A percentile compares a stretch with the other conserved stretches of the same genome.
phyloP scores from a whole-genome alignment of 805 yeast genomes.

The Ogataea philodendri region DNA sequence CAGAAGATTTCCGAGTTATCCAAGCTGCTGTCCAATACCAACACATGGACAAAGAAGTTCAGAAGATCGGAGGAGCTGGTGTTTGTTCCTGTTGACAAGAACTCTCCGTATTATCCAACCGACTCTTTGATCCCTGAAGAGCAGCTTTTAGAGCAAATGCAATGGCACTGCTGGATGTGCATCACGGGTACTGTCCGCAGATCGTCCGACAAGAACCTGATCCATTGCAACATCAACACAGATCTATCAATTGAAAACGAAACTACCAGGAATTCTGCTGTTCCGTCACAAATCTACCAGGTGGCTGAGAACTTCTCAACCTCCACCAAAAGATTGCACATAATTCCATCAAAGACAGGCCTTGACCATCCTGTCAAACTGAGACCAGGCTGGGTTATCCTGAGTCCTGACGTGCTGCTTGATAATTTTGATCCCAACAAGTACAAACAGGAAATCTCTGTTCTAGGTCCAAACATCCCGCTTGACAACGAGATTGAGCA shows the following conservation, averaged over 20 bases:
- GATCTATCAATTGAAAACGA: constrained; percentile 72
- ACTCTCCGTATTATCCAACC: constrained; percentile 65
- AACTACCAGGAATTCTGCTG: constrained; percentile 42
- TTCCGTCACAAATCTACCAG: constrained; percentile 73
- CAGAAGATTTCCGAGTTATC: constrained; percentile 64
- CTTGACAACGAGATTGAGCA: constrained; percentile 70
- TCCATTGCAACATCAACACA: constrained; percentile 90
- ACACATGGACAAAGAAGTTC: constrained; percentile 56
- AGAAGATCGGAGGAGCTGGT: constrained; percentile 89
- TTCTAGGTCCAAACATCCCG: constrained; percentile 58
- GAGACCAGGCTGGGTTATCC: constrained; percentile 88
- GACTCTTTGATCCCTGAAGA: constrained; percentile 44
- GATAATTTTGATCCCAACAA: constrained; percentile 59
- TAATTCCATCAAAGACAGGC: constrained; percentile 73
- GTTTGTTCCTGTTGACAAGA: constrained; percentile 66
- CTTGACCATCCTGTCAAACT: constrained; percentile 57
- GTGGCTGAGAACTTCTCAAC: constrained; percentile 88
- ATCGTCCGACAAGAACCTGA: constrained; percentile 76
- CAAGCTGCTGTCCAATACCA: constrained; percentile 40
- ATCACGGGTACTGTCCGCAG: constrained; percentile 92
- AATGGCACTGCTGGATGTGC: constrained; percentile 99
- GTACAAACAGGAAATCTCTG: constrained; percentile 44
- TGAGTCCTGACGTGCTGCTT: constrained; percentile 78
- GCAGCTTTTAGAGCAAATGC: constrained; percentile 62
- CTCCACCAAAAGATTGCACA: constrained; percentile 79